Conservation (phyloP, 257 asterid genomes). For the Penstemon barbatus region DNA sequence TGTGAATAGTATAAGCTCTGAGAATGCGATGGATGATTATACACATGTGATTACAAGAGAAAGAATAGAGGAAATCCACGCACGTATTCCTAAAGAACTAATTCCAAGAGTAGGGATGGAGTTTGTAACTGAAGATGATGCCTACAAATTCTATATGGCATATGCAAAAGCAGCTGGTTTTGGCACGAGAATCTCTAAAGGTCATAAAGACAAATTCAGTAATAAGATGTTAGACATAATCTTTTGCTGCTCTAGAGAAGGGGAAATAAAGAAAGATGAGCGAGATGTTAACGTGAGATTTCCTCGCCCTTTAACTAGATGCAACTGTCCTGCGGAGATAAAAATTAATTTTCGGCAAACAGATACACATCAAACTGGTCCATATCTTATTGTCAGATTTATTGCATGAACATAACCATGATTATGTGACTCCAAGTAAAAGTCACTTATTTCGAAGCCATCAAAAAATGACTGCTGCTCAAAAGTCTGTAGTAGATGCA, state of each 20-base stretch:
- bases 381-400: background rate
- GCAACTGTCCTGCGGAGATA: background rate
- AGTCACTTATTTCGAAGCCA: background rate
- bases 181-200: background rate
- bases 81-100: too few relatives aligned
- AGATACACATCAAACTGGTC: background rate
- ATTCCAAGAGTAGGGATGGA: too few relatives aligned
- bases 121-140: background rate
- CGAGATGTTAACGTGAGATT: background rate
- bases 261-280: background rate
- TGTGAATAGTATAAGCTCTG: too few relatives aligned
- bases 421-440: background rate
- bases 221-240: background rate
- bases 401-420: background rate
- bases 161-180: conserved; percentile 6
- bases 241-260: conserved; percentile 11
- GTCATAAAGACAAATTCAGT: background rate
- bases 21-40: too few relatives aligned
- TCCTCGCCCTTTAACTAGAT: conserved; percentile 6
- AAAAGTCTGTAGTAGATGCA: background rate
- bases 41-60: too few relatives aligned
- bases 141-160: background rate
- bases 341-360: background rate
- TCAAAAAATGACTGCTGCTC: background rate
- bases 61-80: too few relatives aligned